Evolutionary conservation across 2,329 filamentous ascomycete species (phyloP).

Genomic region (Neofusicoccum umdonicola): DNA sequence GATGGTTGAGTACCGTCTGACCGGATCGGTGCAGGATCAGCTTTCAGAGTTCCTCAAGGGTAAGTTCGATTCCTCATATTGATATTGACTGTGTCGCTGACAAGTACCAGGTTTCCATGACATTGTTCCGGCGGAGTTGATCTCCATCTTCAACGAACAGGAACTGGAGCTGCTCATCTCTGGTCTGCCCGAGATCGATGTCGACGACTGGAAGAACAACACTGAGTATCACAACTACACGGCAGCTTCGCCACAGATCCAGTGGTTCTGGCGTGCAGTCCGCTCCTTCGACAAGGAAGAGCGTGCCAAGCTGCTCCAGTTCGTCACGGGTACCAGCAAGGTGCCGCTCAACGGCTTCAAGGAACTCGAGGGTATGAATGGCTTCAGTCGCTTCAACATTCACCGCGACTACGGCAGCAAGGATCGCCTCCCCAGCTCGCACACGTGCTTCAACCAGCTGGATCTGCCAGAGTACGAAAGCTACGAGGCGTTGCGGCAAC

Average conservation of each 20-base stretch:
- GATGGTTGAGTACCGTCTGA: constrained; percentile 89
- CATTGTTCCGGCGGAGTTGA: constrained; percentile 89
- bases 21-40: constrained; percentile 89
- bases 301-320: constrained; percentile 92
- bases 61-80: too few relatives aligned
- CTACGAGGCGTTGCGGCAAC: constrained; percentile 84
- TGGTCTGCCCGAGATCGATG: constrained; percentile 92
- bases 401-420: constrained; percentile 97
- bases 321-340: constrained; percentile 97
- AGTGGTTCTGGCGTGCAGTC: constrained; percentile 99
- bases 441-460: constrained; percentile 99
- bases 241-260: constrained; percentile 89
- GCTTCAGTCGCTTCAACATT: constrained; percentile 96
- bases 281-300: constrained; percentile 99
- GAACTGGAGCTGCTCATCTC: constrained; percentile 96
- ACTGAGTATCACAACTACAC: constrained; percentile 98
- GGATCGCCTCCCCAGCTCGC: constrained; percentile 89
- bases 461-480: constrained; percentile 97
- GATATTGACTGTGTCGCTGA: too few relatives aligned
- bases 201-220: constrained; percentile 99
- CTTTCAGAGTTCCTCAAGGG: constrained; percentile 86
- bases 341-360: constrained; percentile 98
- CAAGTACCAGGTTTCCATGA: constrained; percentile 72
- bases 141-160: constrained; percentile 98
- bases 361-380: constrained; percentile 98